Conservation (phyloP, 2,329 filamentous ascomycete genomes). For the Arthrinium puccinioides region DNA sequence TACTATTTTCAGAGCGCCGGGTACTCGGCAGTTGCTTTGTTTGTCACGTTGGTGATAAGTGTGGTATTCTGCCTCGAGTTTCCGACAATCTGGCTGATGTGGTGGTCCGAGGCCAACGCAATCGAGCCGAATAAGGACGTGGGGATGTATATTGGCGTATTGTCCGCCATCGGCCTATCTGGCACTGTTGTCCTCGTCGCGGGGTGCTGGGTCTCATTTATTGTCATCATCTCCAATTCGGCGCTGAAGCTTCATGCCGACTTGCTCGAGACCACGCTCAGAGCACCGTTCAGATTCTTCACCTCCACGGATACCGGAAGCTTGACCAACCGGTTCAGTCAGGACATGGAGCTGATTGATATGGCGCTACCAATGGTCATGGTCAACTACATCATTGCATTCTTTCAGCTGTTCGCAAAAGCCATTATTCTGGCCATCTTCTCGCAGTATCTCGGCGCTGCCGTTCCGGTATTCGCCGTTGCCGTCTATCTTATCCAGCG, state of each 20-base stretch:
- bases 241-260: background rate
- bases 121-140: slow-evolving; percentile 4
- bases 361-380: slow-evolving; percentile 27
- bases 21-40: background rate
- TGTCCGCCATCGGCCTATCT: background rate
- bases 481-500: slow-evolving; percentile 44
- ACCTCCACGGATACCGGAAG: slow-evolving; percentile 31
- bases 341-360: slow-evolving; percentile 36
- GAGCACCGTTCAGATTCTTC: slow-evolving; percentile 33
- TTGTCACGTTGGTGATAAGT: background rate
- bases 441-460: slow-evolving; percentile 37
- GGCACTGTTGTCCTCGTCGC: background rate
- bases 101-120: slow-evolving; percentile 5
- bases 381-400: slow-evolving; percentile 18
- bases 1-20: slow-evolving; percentile 4
- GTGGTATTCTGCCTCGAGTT: slow-evolving; percentile 3
- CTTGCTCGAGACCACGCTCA: slow-evolving; percentile 22
- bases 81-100: slow-evolving; percentile 3
- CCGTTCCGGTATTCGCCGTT: slow-evolving; percentile 39
- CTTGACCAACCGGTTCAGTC: slow-evolving; percentile 35
- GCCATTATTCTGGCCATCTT: slow-evolving; percentile 36
- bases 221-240: slow-evolving; percentile 33
- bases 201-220: slow-evolving; percentile 10
- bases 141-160: slow-evolving; percentile 3
- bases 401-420: slow-evolving; percentile 28